These are phyloP conservation scores for Vitis rotundifolia DNA, from an alignment of 164 flowering plant species.

Conservation along the genomic window DNA sequence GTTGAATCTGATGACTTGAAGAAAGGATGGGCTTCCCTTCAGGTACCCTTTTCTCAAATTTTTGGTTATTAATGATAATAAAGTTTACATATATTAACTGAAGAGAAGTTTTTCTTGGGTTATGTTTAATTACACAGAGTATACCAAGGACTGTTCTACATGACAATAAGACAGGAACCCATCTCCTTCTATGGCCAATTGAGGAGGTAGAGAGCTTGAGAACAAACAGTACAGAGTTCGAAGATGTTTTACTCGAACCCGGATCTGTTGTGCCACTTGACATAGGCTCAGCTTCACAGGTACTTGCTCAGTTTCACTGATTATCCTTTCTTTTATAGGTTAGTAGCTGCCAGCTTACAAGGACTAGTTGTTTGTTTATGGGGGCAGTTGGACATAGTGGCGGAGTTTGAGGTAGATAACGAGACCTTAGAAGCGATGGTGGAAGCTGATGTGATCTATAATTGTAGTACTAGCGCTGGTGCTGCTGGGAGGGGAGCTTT, in stretches of 20 bases:
- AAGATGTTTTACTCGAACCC: conserved; percentile 32
- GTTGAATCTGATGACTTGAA: conserved; percentile 38
- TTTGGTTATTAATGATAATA: no score
- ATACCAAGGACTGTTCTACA: conserved; percentile 55
- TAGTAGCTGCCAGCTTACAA: neutral
- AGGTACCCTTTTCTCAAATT: conserved; percentile 29
- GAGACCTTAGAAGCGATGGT: conserved; percentile 18
- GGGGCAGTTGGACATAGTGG: conserved; percentile 53
- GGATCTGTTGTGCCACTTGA: conserved; percentile 50
- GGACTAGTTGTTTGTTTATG: neutral
- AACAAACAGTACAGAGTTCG: conserved; percentile 22
- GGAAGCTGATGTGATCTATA: conserved; percentile 21
- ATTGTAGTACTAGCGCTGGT: conserved; percentile 36
- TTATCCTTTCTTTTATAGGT: neutral
- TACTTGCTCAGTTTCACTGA: conserved; percentile 2
- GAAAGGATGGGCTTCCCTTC: conserved; percentile 63
- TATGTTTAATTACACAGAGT: conserved; percentile 27
- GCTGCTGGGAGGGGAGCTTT: conserved; percentile 37
- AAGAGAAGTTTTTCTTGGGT: neutral
- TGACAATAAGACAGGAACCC: conserved; percentile 51
- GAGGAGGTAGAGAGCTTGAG: conserved; percentile 67
- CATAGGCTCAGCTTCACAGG: conserved; percentile 50
- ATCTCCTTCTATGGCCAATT: conserved; percentile 70
- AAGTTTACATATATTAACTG: no score
- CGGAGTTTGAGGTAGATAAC: conserved; percentile 44